Percentiles rank a stretch among this genome's conserved stretches.
Evolutionary conservation across 1,284 basidiomycete species (phyloP).

Genomic region (Quambalaria eucalypti): DNA sequence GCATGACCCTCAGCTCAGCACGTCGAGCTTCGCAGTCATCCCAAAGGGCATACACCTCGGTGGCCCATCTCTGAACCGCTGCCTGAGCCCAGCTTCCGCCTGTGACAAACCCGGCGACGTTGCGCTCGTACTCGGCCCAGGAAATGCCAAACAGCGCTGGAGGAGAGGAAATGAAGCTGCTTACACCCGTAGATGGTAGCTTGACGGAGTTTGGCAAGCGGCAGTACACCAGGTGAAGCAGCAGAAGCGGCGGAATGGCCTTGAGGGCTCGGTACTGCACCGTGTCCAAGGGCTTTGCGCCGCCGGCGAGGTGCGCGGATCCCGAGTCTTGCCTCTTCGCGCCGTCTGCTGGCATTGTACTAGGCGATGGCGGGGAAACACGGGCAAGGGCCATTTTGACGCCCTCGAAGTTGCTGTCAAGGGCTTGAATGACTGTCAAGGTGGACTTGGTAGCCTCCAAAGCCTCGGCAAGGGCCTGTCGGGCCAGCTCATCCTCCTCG

Average conservation of each 20-base stretch:
- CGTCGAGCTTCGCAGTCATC: not conserved
- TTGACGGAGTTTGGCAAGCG: slow-evolving; percentile 25
- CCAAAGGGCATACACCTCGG: slow-evolving; percentile 1
- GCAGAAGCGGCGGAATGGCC: slow-evolving; percentile 35
- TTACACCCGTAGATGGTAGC: slow-evolving; percentile 8
- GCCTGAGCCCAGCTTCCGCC: slow-evolving; percentile 36
- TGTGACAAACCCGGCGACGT: slow-evolving; percentile 35
- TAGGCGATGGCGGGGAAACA: slow-evolving; percentile 8
- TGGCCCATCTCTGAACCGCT: slow-evolving; percentile 23
- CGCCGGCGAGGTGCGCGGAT: not conserved
- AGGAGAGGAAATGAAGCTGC: slow-evolving; percentile 20
- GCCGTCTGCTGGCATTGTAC: not conserved
- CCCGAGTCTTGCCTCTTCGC: not conserved
- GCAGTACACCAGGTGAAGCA: slow-evolving; percentile 37
- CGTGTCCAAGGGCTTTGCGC: not conserved
- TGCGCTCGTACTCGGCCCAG: slow-evolving; percentile 39
- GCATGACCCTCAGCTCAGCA: not conserved
- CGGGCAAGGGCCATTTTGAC: slow-evolving; percentile 10
- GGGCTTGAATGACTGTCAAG: slow-evolving; percentile 28
- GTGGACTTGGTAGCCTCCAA: slow-evolving; percentile 38
- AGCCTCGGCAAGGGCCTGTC: slow-evolving; percentile 39
- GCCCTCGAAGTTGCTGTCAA: slow-evolving; percentile 31
- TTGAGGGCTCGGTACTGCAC: slow-evolving; percentile 19
- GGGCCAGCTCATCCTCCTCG: slow-evolving; percentile 40
- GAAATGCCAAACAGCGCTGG: slow-evolving; percentile 32